Conservation (phyloP, 202 grass and related monocot species). For the Zizania palustris region DNA sequence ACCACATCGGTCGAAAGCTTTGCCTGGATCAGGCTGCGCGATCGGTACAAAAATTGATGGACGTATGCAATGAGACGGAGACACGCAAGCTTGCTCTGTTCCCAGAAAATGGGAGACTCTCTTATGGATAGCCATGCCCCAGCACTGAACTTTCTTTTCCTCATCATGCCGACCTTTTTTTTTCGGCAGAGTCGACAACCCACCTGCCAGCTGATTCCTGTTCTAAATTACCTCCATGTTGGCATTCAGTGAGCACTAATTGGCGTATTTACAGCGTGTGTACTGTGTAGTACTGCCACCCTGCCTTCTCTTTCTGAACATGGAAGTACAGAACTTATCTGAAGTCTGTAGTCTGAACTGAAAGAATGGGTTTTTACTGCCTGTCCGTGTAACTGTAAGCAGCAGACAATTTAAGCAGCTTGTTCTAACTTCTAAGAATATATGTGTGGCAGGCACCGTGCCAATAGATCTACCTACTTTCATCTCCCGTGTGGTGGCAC, state of each 20-base stretch:
- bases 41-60: slow-evolving; percentile 13
- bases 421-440: too few species aligned
- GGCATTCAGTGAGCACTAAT: neutral
- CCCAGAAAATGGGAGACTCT: slow-evolving; percentile 41
- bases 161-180: neutral
- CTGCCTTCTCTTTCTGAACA: neutral
- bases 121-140: neutral
- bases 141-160: slow-evolving; percentile 6
- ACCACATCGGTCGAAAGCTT: slow-evolving; percentile 31
- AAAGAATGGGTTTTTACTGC: neutral
- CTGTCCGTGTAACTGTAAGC: neutral
- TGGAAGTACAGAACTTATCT: neutral
- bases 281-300: too few species aligned
- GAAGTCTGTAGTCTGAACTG: too few species aligned
- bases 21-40: neutral
- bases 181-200: neutral
- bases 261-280: neutral
- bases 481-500: neutral
- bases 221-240: neutral
- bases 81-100: slow-evolving; percentile 18
- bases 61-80: neutral
- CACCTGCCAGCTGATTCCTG: neutral
- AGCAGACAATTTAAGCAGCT: too few species aligned
- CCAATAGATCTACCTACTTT: slow-evolving; percentile 30
- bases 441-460: too few species aligned